phyloP scores from a whole-genome alignment of 1,284 basidiomycete genomes.

The Tylopilus orsonianus region DNA sequence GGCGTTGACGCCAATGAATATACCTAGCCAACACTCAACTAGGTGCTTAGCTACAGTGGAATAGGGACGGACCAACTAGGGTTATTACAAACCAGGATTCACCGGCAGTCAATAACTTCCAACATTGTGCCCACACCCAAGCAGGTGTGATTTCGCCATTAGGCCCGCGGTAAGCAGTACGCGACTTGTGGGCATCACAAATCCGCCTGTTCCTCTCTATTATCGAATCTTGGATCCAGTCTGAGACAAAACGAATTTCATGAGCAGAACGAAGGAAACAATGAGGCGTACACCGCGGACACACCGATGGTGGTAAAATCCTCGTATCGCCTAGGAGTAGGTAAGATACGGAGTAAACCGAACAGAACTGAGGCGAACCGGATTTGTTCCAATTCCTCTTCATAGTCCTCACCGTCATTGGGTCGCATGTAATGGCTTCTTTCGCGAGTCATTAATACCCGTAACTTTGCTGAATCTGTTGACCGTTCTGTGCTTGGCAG shows the following conservation, averaged over 20 bases:
- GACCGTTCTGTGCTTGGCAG: neutral
- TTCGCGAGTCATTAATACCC: slow-evolving; percentile 23
- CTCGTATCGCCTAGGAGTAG: slow-evolving; percentile 62
- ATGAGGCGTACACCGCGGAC: slow-evolving; percentile 26
- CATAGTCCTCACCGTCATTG: slow-evolving; percentile 28
- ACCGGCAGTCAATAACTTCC: slow-evolving; percentile 59
- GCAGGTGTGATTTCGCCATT: slow-evolving; percentile 49
- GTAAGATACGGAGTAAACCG: slow-evolving; percentile 18
- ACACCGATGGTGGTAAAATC: slow-evolving; percentile 83
- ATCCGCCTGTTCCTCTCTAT: slow-evolving; percentile 79
- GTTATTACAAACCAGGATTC: slow-evolving; percentile 81
- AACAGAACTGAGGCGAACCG: slow-evolving; percentile 20
- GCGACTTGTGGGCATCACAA: slow-evolving; percentile 52
- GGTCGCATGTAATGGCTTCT: slow-evolving; percentile 27
- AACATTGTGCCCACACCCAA: slow-evolving; percentile 66
- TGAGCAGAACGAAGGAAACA: slow-evolving; percentile 8
- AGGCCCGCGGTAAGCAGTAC: slow-evolving; percentile 50
- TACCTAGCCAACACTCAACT: slow-evolving; percentile 50
- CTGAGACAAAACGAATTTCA: slow-evolving; percentile 35
- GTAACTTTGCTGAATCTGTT: neutral
- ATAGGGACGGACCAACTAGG: slow-evolving; percentile 71
- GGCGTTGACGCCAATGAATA: slow-evolving; percentile 90
- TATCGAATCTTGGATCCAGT: slow-evolving; percentile 95
- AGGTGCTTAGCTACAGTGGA: neutral
- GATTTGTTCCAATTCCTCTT: slow-evolving; percentile 35